phyloP scores from a whole-genome alignment of 1,284 basidiomycete genomes.

The Erythrobasidium hasegawianum region DNA sequence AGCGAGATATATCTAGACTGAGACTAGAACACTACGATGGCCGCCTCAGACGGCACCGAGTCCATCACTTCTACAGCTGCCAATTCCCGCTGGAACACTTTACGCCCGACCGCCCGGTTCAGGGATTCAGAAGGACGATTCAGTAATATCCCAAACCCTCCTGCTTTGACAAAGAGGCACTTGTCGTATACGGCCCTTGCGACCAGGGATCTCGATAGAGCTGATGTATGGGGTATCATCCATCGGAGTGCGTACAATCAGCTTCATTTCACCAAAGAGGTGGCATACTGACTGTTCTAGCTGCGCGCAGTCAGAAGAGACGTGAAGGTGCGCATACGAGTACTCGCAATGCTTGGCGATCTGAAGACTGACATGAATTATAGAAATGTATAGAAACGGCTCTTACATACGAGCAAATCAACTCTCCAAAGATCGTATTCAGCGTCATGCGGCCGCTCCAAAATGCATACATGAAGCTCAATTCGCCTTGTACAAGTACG shows the following conservation, averaged over 20 bases:
- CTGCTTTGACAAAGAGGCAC: not conserved
- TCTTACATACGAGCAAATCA: slow-evolving; percentile 32
- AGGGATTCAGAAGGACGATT: too few species aligned
- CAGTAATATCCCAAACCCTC: not conserved
- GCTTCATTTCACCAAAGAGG: too few species aligned
- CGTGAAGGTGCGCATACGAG: slow-evolving; percentile 24
- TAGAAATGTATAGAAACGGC: slow-evolving; percentile 35
- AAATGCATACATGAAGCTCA: slow-evolving; percentile 30
- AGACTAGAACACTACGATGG: too few species aligned
- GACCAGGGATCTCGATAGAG: slow-evolving; percentile 23
- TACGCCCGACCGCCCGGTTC: too few species aligned
- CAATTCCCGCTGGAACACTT: too few species aligned
- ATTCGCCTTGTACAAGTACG: slow-evolving; percentile 32
- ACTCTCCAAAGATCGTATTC: slow-evolving; percentile 29
- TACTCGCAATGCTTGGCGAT: too few species aligned
- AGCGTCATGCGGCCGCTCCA: slow-evolving; percentile 28
- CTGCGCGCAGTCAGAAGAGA: slow-evolving; percentile 29
- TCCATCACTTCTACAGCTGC: too few species aligned
- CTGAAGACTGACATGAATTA: too few species aligned
- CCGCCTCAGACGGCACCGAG: too few species aligned
- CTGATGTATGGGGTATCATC: slow-evolving; percentile 32
- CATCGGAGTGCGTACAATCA: slow-evolving; percentile 19
- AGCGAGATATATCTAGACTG: too few species aligned
- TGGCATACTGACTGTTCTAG: not conserved
- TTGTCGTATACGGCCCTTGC: slow-evolving; percentile 14